phyloP scores from a whole-genome alignment of 139 green algal genomes.

The Ettlia oleoabundans region DNA sequence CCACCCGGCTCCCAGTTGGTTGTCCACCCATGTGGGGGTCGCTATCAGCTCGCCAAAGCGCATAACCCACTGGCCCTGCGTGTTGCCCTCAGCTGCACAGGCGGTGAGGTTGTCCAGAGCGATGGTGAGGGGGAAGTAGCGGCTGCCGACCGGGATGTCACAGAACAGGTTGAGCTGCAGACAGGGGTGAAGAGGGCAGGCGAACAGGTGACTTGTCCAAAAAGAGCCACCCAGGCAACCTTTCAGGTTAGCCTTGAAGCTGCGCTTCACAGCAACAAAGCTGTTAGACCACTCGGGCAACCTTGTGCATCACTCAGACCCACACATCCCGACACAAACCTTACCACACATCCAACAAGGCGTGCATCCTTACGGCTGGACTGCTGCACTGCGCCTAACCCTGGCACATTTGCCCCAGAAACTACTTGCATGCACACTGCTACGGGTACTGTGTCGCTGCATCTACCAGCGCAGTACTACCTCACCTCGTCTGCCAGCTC shows the following conservation, averaged over 20 bases:
- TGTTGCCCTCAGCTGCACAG: not conserved
- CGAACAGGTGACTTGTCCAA: not conserved
- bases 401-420: no score
- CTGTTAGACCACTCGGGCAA: no score
- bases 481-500: not conserved
- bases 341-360: no score
- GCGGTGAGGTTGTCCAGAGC: not conserved
- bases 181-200: not conserved
- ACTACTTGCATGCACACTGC: no score
- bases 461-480: not conserved
- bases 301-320: no score
- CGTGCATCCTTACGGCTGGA: no score
- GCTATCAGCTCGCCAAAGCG: not conserved
- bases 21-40: conserved; percentile 4
- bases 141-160: not conserved
- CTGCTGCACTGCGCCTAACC: no score
- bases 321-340: no score
- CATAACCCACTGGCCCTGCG: not conserved
- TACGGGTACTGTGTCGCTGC: no score
- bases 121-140: not conserved
- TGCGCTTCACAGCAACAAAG: no score
- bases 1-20: conserved; percentile 20
- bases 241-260: not conserved
- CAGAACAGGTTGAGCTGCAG: not conserved
- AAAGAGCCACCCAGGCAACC: not conserved